These are phyloP conservation scores for Colletotrichum falcatum DNA, from an alignment of 2,329 filamentous ascomycete genomes.

Conservation along the genomic window DNA sequence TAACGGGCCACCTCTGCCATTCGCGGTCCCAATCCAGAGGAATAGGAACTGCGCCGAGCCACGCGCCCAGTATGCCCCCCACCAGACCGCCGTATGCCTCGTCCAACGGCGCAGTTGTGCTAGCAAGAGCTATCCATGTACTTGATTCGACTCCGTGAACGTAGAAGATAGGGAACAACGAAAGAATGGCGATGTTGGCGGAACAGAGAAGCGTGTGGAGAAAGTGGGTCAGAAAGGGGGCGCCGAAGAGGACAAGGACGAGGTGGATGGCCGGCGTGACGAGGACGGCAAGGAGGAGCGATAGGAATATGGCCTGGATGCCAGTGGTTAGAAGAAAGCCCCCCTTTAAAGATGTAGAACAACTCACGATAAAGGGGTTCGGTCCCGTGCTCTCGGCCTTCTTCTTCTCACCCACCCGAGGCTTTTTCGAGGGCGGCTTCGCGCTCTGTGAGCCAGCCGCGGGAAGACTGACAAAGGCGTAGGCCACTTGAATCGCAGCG, in stretches of 20 bases:
- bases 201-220: constrained; percentile 83
- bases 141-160: constrained; percentile 80
- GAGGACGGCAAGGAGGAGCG: constrained; percentile 72
- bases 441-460: constrained; percentile 62
- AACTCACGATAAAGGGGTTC: constrained; percentile 61
- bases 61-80: constrained; percentile 85
- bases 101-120: constrained; percentile 79
- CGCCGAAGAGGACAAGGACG: constrained; percentile 87
- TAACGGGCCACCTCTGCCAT: constrained; percentile 98
- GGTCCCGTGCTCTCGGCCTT: constrained; percentile 59
- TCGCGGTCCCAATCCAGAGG: constrained; percentile 98
- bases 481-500: constrained; percentile 71
- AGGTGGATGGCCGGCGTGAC: constrained; percentile 73
- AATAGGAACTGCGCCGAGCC: constrained; percentile 95
- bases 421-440: constrained; percentile 59
- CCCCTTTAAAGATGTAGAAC: background rate
- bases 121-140: constrained; percentile 78
- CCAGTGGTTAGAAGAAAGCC: background rate
- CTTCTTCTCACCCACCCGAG: constrained; percentile 66
- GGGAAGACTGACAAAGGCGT: constrained; percentile 73
- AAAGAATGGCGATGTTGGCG: constrained; percentile 83
- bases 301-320: constrained; percentile 58
- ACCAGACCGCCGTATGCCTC: constrained; percentile 84
- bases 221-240: constrained; percentile 85
- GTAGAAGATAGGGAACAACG: constrained; percentile 85